Percentiles rank a stretch among this genome's conserved stretches.
Evolutionary conservation across 805 yeast species (phyloP).

Genomic region (Kuraishia molischiana): DNA sequence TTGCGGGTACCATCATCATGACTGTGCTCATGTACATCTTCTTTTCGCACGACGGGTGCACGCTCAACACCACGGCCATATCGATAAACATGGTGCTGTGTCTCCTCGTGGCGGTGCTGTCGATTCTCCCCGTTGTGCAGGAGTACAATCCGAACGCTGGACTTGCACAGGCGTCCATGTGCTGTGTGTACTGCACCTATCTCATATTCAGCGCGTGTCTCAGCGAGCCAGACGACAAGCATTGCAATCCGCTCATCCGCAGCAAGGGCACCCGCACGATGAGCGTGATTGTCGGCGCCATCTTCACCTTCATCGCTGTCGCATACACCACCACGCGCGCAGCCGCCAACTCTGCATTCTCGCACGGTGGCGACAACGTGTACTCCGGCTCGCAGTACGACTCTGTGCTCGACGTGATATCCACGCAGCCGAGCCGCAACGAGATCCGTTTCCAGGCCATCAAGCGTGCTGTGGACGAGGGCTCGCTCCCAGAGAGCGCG

Average conservation of each 20-base stretch:
- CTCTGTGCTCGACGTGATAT: conserved; percentile 28
- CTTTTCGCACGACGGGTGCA: conserved; percentile 75
- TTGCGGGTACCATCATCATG: conserved; percentile 59
- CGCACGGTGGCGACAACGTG: conserved; percentile 22
- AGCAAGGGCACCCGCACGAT: conserved; percentile 86
- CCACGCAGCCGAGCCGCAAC: conserved; percentile 43
- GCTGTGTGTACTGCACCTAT: conserved; percentile 86
- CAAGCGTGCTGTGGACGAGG: conserved; percentile 92
- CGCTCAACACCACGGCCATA: conserved; percentile 84
- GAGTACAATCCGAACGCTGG: conserved; percentile 94
- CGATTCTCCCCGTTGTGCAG: conserved; percentile 77
- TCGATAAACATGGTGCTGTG: conserved; percentile 63
- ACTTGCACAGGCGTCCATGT: conserved; percentile 94
- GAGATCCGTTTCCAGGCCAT: conserved; percentile 83
- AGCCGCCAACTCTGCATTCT: conserved; percentile 69
- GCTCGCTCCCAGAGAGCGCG: conserved; percentile 90
- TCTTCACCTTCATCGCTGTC: conserved; percentile 89
- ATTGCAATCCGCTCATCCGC: conserved; percentile 86
- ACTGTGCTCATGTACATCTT: conserved; percentile 72
- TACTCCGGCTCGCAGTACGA: conserved; percentile 30
- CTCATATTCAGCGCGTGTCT: conserved; percentile 87
- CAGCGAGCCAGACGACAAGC: conserved; percentile 90
- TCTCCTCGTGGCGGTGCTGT: conserved; percentile 53
- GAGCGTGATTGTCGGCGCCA: conserved; percentile 80
- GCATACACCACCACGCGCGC: conserved; percentile 97